Evolutionary conservation across 306 rosid genomes (phyloP), one percentile per base, ranked within the genome.

Genomic region (Bauhinia variegata): DNA sequence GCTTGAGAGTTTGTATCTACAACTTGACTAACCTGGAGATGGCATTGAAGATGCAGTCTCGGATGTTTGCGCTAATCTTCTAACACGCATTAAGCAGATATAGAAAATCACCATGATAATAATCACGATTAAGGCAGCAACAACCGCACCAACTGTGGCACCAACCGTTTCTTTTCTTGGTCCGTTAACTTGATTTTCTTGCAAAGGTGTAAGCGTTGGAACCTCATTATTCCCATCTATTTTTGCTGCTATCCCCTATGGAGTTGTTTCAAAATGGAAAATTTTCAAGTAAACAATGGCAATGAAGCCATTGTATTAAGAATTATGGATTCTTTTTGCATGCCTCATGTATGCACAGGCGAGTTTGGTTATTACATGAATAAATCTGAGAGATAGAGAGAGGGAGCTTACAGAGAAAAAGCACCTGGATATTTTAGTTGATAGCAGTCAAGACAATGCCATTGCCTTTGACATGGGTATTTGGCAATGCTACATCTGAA

Each of bases 11-110:
- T 32, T 11, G 23, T 56, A 36, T 31, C 54, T n/a, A 56, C 16
- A 37, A 18, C 53, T 62, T 11, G 31, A 65, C 79, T 75, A 63
- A 85, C 95, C 76, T 5, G 79, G 86, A 37, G 95, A 85, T 18
- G 89, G 83, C 30, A 48, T 39, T 11, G 91, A 83, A 63, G 95
- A 88, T 51, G 70, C 85, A 68, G 67, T 39, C 30, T 88, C 91
- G 56, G 95, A 88, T 58, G 89, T 43, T 77, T 64, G 82, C 65
- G 75, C 75, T 12, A 73, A 62, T 72, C 77, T 77, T 77, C 64
- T 79, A 63, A 78, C 51, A 6, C 84, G 76, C 79, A 76, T 75
- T 77, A 85, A 60, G 70, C 75, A 76, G 63, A 78, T 53, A 67
- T 72, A 88, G 47, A 88, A 76, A 36, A 82, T 65, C 36, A 81